Evolutionary conservation across 2,329 filamentous ascomycete genomes (phyloP), one percentile per base, ranked within the genome.

Genomic region (Emmonsia crescens): DNA sequence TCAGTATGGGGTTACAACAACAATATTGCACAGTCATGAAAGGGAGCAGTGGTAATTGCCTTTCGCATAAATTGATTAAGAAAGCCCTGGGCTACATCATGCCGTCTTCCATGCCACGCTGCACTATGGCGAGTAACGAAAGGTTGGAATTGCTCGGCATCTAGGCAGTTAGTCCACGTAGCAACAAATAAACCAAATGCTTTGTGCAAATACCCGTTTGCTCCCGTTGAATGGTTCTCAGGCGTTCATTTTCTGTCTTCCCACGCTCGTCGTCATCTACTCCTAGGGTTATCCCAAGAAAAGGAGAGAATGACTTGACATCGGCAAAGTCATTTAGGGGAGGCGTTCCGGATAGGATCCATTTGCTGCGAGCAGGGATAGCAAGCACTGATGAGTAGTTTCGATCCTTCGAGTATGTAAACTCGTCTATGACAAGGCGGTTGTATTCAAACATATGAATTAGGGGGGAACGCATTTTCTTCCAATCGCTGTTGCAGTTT

Each of bases 311-410:
- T 19, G 77, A 78, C 59, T 85, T 83, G 9, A 88, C 75, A 64
- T 86, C 82, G 0, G 79, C 77, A 66, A 85, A 85, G 60, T 83
- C 80, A 5, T 77, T 76, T 2, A 87, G 68, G 0, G 78, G 76
- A 1, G 85, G 85, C 0, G 85, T 88, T 2, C 83, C 85, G 0
- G 85, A 88, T 1, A 88, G 73, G 6, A 85, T 75, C 85, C 85
- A 88, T 60, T 79, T 79, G 48, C 80, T 83, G 49, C 77, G 74
- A 12, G 82, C 78, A 31, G 77, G 68, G 1, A 86, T 67, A 0
- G 72, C 73, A 6, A 77, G 72, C 5, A 84, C 71, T 0, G 76
- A 73, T 0, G 76, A 69, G 63, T 76, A 72, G 58, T 76, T 72
- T 57, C 78, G 70, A 19, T 74, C 68, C 52, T 76, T 75, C 5